Base-by-base conservation (phyloP, 192 early-diverging fungal genomes). In the Coemansia interrupta region DNA sequence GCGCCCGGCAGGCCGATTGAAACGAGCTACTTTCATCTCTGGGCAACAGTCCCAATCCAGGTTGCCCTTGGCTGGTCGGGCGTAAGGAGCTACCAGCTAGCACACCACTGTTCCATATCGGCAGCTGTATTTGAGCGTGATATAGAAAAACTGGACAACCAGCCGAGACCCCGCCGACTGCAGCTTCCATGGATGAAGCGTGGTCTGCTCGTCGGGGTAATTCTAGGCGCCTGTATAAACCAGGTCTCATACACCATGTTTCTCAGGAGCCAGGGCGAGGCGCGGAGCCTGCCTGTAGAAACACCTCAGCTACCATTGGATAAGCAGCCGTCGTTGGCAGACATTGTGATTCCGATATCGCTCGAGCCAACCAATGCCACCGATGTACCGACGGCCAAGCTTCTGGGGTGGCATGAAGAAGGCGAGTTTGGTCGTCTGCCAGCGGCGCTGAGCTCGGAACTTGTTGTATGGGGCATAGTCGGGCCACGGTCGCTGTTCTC, bases 381-480 rank as follows among this genome's bases (percentile, higher is more conserved):
- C 14, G 61, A 58, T 17, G 43, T 28, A 1, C 39, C 40, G 12
- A 39, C 29, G n/a, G 44, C 18, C 8, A 22, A 39, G 53, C n/a
- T 59, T 39, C 40, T 66, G 20, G 74, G 74, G 5, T 77, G 74
- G 74, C 74, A 66, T 32, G 74, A 77, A 50, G 64, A 65, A 7
- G 68, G 74, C 5, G 74, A 77, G 64, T 66, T 67, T 48, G 74
- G 67, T 3, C 50, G 74, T 5, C 57, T 71, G 29, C 74, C 74
- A 9, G 74, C 74, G 22, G 60, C 74, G 4, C 58, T 77, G 28
- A 77, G 74, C 48, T 77, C 74, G 0, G 74, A 77, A 52, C 61
- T 77, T 0, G 68, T 77, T 1, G 74, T 77, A 9, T 77, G 74
- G 74, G 74, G 74, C 1, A 77, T 77, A 7, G 74, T 71, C n/a